Evolutionary conservation across 352 stramenopile species (phyloP).

Genomic region (Phytophthora pinifolia): DNA sequence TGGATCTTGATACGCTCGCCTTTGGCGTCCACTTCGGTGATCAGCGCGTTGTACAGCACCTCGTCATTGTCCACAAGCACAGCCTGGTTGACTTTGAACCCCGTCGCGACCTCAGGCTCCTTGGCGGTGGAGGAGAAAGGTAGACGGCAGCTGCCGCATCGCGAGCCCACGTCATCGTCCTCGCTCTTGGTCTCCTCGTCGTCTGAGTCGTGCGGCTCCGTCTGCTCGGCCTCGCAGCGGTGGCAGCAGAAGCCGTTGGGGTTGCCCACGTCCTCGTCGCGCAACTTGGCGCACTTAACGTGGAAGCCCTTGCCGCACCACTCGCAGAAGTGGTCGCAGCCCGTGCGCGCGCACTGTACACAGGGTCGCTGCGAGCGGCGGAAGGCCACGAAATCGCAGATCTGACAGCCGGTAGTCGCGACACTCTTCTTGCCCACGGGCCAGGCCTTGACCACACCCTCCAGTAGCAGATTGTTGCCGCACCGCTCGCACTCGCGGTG

Average conservation of each 20-base stretch:
- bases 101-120: conserved; percentile 22
- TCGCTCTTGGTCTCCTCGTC: conserved; percentile 42
- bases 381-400: conserved; percentile 80
- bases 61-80: conserved; percentile 87
- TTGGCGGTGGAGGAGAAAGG: conserved; percentile 49
- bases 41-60: conserved; percentile 85
- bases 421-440: conserved; percentile 47
- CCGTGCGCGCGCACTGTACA: conserved; percentile 53
- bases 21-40: conserved; percentile 75
- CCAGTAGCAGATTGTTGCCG: conserved; percentile 41
- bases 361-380: conserved; percentile 70
- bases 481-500: conserved; percentile 61
- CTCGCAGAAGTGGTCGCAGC: conserved; percentile 83
- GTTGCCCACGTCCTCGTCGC: conserved; percentile 52
- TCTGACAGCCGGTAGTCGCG: conserved; percentile 61
- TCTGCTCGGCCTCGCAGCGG: conserved; percentile 70
- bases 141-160: conserved; percentile 61
- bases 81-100: conserved; percentile 81
- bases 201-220: conserved; percentile 51
- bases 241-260: conserved; percentile 72
- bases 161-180: conserved; percentile 56
- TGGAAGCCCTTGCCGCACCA: conserved; percentile 86
- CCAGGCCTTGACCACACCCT: conserved; percentile 48
- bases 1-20: conserved; percentile 86
- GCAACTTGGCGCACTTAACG: conserved; percentile 56